These are phyloP conservation scores for Capronia americana DNA, from an alignment of 2,329 filamentous ascomycete species.

Conservation along the genomic window DNA sequence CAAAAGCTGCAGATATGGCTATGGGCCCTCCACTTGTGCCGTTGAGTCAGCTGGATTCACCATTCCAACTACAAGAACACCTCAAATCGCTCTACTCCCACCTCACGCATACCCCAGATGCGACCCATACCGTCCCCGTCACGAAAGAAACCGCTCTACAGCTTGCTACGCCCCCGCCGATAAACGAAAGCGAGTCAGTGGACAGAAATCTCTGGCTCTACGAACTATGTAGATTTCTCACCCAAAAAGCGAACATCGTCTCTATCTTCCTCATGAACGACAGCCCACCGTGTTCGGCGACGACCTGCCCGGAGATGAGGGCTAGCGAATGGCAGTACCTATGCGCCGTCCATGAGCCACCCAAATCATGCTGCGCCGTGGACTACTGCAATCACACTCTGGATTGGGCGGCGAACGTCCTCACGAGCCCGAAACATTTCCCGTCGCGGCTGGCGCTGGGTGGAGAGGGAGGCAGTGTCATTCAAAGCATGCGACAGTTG, in stretches of 20 bases:
- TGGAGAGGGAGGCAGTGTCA: slow-evolving; percentile 47
- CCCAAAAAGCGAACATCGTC: slow-evolving; percentile 89
- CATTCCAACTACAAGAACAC: slow-evolving; percentile 97
- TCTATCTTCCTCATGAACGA: slow-evolving; percentile 94
- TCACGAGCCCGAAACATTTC: slow-evolving; percentile 94
- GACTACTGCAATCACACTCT: slow-evolving; percentile 99
- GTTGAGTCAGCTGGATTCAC: slow-evolving; percentile 87
- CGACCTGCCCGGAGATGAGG: slow-evolving; percentile 96
- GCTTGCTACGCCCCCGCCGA: slow-evolving; percentile 78
- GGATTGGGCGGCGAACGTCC: slow-evolving; percentile 94
- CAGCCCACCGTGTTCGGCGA: slow-evolving; percentile 81
- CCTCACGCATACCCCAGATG: slow-evolving; percentile 67
- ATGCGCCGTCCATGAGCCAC: slow-evolving; percentile 94
- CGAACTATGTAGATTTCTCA: slow-evolving; percentile 94
- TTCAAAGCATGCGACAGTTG: slow-evolving; percentile 67
- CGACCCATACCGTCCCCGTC: slow-evolving; percentile 70
- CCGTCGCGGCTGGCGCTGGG: slow-evolving; percentile 77
- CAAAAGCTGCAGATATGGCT: slow-evolving; percentile 89
- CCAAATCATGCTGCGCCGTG: slow-evolving; percentile 96
- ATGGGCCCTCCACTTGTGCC: slow-evolving; percentile 88
- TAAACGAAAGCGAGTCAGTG: slow-evolving; percentile 52
- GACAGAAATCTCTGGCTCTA: slow-evolving; percentile 95
- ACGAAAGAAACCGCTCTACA: slow-evolving; percentile 75
- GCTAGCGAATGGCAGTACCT: slow-evolving; percentile 99
- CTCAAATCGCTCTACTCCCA: slow-evolving; percentile 89